A percentile compares a stretch with the other conserved stretches of the same genome.
phyloP scores from a whole-genome alignment of 352 stramenopile species.

The Phytophthora meadii region DNA sequence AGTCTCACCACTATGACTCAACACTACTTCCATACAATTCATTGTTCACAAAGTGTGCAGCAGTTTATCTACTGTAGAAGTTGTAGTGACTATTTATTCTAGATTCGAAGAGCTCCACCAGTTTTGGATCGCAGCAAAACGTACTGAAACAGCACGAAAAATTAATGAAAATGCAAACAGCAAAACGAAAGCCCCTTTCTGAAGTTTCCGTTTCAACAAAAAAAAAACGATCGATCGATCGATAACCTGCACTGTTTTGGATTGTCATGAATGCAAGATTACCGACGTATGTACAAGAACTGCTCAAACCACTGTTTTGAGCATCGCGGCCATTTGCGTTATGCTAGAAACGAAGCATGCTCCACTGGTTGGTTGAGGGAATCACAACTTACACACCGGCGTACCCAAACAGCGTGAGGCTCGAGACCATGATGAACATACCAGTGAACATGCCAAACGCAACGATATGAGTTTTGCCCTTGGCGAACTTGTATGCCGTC shows the following conservation, averaged over 20 bases:
- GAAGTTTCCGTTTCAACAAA: no score
- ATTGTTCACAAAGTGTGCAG: no score
- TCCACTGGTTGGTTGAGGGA: background rate
- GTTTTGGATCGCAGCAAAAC: no score
- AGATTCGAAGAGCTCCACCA: no score
- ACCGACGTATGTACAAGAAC: background rate
- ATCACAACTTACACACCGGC: constrained; percentile 46
- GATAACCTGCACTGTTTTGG: background rate
- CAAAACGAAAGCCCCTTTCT: background rate
- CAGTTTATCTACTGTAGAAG: no score
- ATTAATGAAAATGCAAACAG: background rate
- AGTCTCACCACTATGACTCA: no score
- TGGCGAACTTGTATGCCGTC: constrained; percentile 90
- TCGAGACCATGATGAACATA: constrained; percentile 91
- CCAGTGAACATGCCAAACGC: constrained; percentile 80
- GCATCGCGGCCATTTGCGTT: background rate
- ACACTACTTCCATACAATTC: no score
- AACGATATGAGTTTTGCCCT: constrained; percentile 75
- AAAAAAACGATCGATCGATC: background rate
- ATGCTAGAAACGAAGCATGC: background rate
- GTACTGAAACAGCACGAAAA: no score
- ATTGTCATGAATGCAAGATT: no score
- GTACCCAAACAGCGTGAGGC: constrained; percentile 87
- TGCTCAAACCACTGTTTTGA: background rate
- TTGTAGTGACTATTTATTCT: no score